A percentile compares a stretch with the other conserved stretches of the same genome.
Conservation (phyloP, 1,284 basidiomycete genomes). For the Cryptococcus sp. region DNA sequence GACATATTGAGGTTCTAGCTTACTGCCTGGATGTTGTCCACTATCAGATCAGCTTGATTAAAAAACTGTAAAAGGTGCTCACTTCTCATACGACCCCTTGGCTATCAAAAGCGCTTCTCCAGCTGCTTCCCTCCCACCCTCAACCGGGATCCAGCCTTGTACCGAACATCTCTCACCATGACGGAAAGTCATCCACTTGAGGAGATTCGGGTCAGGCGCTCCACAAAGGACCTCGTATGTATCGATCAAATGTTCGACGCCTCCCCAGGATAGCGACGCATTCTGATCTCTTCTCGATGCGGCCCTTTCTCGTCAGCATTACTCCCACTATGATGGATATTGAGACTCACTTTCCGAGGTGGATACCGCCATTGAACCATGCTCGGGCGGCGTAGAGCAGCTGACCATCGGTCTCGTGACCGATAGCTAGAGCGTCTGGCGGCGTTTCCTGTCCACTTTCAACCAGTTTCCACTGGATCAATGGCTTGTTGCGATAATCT, state of each 20-base stretch:
- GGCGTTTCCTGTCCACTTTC: conserved; percentile 32
- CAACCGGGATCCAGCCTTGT: conserved; percentile 40
- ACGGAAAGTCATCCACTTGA: conserved; percentile 41
- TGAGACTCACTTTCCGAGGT: conserved; percentile 42
- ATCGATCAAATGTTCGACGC: conserved; percentile 33
- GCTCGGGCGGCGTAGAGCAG: conserved; percentile 39
- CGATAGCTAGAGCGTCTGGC: conserved; percentile 41
- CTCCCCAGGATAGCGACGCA: conserved; percentile 39
- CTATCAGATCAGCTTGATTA: conserved; percentile 12
- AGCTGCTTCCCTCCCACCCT: conserved; percentile 42
- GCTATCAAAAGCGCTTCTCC: conserved; percentile 36
- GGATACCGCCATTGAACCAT: conserved; percentile 41
- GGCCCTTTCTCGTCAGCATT: conserved; percentile 17
- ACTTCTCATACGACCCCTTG: conserved; percentile 37
- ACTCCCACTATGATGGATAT: background rate
- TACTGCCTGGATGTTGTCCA: conserved; percentile 41
- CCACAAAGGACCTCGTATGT: conserved; percentile 46
- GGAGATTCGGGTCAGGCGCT: conserved; percentile 25
- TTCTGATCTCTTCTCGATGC: conserved; percentile 28
- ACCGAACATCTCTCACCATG: conserved; percentile 30
- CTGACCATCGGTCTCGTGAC: conserved; percentile 37
- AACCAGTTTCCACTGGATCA: conserved; percentile 42
- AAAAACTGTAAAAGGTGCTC: conserved; percentile 8
- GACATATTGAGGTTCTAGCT: conserved; percentile 8
- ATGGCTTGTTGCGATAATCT: conserved; percentile 20